Evolutionary conservation across 192 early-diverging fungal species (phyloP).

Genomic region (Mortierella antarctica): DNA sequence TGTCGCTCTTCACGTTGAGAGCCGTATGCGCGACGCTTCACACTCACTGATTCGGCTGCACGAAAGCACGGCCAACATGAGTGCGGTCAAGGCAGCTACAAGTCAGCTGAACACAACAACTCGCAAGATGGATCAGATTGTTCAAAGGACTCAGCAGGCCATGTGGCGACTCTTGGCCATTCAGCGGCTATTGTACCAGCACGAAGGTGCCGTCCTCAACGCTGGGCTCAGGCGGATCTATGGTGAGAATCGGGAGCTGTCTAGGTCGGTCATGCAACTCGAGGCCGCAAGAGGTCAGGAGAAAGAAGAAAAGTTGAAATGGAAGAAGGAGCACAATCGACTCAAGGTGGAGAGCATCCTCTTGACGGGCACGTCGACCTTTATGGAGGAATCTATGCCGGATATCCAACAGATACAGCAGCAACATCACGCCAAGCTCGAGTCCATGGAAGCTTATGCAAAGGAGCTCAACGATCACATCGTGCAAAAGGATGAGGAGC

Average conservation of each 20-base stretch:
- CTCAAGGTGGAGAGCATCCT: conserved; percentile 48
- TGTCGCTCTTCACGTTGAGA: conserved; percentile 29
- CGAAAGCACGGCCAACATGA: conserved; percentile 16
- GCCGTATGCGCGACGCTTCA: conserved; percentile 46
- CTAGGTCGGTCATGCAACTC: conserved; percentile 22
- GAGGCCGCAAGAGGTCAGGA: conserved; percentile 24
- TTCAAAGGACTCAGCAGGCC: conserved; percentile 28
- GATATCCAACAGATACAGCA: background rate
- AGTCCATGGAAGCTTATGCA: conserved; percentile 29
- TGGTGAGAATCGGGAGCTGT: conserved; percentile 41
- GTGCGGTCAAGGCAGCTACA: conserved; percentile 21
- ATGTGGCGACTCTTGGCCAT: conserved; percentile 27
- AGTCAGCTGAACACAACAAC: conserved; percentile 18
- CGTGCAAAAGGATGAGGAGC: conserved; percentile 24
- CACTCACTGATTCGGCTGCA: conserved; percentile 31
- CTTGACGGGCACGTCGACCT: background rate
- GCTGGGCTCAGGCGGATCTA: conserved; percentile 29
- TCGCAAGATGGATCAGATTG: conserved; percentile 31
- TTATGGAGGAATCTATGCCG: background rate
- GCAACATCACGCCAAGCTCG: conserved; percentile 6
- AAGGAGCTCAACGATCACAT: conserved; percentile 38
- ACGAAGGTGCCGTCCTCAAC: conserved; percentile 43
- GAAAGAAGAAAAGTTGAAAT: conserved; percentile 42
- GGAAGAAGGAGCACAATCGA: conserved; percentile 37
- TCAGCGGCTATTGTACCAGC: conserved; percentile 24